Conservation (phyloP, 257 asterid genomes). For the Solanum virginianum region DNA sequence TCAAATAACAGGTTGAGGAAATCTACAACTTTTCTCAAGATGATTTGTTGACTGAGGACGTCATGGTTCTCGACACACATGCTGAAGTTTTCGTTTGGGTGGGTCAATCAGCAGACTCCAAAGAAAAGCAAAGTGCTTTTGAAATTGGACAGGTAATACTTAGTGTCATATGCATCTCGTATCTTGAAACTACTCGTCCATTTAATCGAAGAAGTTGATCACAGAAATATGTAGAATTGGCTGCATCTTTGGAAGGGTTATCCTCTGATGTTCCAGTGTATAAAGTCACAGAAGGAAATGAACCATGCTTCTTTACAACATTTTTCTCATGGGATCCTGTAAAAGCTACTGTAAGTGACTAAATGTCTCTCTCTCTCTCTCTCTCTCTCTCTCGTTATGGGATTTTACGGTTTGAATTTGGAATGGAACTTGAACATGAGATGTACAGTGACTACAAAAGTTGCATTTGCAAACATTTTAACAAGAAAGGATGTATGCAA, state of each 20-base stretch:
- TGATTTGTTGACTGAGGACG: constrained; percentile 90
- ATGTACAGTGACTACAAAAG: not conserved
- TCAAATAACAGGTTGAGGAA: constrained; percentile 58
- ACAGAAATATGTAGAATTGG: constrained; percentile 83
- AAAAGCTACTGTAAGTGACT: constrained; percentile 68
- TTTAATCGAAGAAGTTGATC: constrained; percentile 16
- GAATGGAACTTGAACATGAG: not conserved
- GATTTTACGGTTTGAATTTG: not conserved
- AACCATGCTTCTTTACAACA: constrained; percentile 91
- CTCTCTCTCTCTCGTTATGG: not conserved
- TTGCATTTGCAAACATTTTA: not conserved
- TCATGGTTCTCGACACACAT: constrained; percentile 72
- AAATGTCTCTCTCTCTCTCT: not conserved
- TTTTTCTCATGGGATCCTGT: constrained; percentile 91
- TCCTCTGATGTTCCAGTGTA: constrained; percentile 67
- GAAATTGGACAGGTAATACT: constrained; percentile 73
- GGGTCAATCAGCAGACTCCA: constrained; percentile 75
- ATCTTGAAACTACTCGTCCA: not conserved
- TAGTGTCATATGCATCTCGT: not conserved
- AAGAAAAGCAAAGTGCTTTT: constrained; percentile 82
- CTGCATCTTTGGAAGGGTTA: constrained; percentile 75
- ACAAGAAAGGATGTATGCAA: not conserved
- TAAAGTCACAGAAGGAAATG: constrained; percentile 85
- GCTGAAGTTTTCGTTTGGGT: constrained; percentile 95
- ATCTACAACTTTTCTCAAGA: constrained; percentile 87